Base-by-base conservation (phyloP, 192 early-diverging fungal genomes). In the Piromyces finnis region DNA sequence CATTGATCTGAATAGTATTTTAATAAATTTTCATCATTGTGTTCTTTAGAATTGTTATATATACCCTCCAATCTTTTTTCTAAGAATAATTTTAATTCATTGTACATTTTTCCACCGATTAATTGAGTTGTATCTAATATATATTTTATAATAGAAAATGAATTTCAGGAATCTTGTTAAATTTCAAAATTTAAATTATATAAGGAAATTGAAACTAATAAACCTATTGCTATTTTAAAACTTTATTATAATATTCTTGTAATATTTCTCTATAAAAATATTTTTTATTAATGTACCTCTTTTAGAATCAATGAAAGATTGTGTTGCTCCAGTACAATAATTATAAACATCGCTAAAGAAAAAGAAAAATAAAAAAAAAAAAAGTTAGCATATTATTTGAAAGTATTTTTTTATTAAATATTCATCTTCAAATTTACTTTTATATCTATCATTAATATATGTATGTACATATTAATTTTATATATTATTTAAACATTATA, bases 1-100 rank as follows among this genome's bases (percentile, higher is more conserved):
- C 97, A 99, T 84, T 97, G 90, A 77, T 85, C 86, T 78, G 93
- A 95, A 85, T 98, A 98, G 82, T 92, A 97, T 17, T 87, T 86
- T 79, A 98, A 88, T 79, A 98, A 88, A 14, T 89, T 89, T 35
- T 95, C 95, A 84, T 96, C 96, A 83, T 87, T 88, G 78, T 87
- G 85, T 41, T 87, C 83, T 77, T 88, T 88, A 16, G 94, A 91
- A 79, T 90, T 87, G 80, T 88, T 59, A 32, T 82, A 83, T 0
- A 94, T 84, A 13, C 28, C 30, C 9, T 79, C 35, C 83, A 94
- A 86, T 80, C 88, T 88, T 37, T 85, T 78, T 80, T 86, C 81
- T 15, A 92, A 83, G 81, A 90, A 88, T 79, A 83, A 82, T 79
- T 89, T 90, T 29, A 93, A 85, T 35, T 85, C 81, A 32, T 80